Conservation (phyloP, 768 basidiomycete genomes). For the Coprinellus micaceus region DNA sequence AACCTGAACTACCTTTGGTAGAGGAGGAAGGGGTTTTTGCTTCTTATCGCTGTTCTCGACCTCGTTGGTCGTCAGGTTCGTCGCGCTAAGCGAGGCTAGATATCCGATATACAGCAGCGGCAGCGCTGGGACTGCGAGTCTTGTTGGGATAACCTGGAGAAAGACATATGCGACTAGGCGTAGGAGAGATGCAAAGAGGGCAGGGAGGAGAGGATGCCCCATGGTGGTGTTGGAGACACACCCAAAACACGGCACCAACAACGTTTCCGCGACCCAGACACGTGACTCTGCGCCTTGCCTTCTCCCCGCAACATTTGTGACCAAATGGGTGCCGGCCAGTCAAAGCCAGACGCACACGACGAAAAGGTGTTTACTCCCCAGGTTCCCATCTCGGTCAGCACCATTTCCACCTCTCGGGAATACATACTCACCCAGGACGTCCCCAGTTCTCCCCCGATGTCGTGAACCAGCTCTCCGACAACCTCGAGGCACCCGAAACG, state of each 20-base stretch:
- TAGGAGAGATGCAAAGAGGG: conserved; percentile 25
- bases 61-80: background rate
- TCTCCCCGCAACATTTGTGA: conserved; percentile 3
- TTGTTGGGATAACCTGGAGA: conserved; percentile 45
- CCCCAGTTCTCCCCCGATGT: conserved; percentile 78
- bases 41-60: background rate
- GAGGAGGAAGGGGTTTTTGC: too few relatives aligned
- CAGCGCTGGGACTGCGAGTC: conserved; percentile 28
- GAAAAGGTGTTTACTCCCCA: conserved; percentile 58
- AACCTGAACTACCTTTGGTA: background rate
- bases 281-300: conserved; percentile 2
- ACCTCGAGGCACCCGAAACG: conserved; percentile 53
- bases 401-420: background rate
- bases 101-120: conserved; percentile 28
- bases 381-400: conserved; percentile 49
- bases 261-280: background rate
- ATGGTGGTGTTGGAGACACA: background rate
- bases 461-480: conserved; percentile 73
- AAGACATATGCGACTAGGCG: conserved; percentile 46
- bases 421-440: background rate
- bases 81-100: conserved; percentile 18
- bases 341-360: conserved; percentile 45
- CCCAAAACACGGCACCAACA: conserved; percentile 2
- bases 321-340: conserved; percentile 74
- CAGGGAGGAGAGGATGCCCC: background rate